Percentiles rank a stretch among this genome's conserved stretches.
Conservation (phyloP, 2,329 filamentous ascomycete species). For the Myriosclerotinia scirpicola region DNA sequence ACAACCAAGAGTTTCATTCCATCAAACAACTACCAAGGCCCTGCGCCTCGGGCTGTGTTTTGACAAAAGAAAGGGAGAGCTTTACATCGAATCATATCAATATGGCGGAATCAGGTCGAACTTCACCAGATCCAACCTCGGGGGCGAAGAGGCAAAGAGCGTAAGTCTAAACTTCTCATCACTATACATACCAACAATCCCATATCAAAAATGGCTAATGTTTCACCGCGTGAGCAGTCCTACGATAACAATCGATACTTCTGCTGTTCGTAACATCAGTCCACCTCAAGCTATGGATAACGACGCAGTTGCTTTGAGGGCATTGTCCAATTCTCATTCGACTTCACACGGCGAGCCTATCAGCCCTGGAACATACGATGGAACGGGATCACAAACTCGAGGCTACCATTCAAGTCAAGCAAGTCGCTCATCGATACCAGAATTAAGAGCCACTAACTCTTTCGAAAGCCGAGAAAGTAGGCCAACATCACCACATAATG, state of each 20-base stretch:
- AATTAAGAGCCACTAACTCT: conserved; percentile 54
- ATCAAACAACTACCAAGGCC: conserved; percentile 33
- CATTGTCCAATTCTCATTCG: conserved; percentile 42
- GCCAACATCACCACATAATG: conserved; percentile 66
- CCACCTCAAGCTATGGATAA: conserved; percentile 38
- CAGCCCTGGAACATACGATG: conserved; percentile 42
- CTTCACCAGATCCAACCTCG: conserved; percentile 33
- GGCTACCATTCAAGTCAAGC: conserved; percentile 35
- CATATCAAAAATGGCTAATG: conserved; percentile 17
- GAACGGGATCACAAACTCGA: conserved; percentile 30
- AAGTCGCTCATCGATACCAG: conserved; percentile 42
- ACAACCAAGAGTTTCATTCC: conserved; percentile 24
- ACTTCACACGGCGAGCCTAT: conserved; percentile 40
- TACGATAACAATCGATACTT: conserved; percentile 58
- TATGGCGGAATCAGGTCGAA: conserved; percentile 33
- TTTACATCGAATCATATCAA: conserved; percentile 18
- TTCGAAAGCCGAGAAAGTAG: conserved; percentile 62
- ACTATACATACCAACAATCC: conserved; percentile 31
- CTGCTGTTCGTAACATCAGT: conserved; percentile 47
- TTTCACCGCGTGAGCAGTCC: conserved; percentile 40
- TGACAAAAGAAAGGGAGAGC: conserved; percentile 28
- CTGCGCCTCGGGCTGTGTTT: conserved; percentile 36
- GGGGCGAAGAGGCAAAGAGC: conserved; percentile 40
- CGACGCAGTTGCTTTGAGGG: conserved; percentile 41
- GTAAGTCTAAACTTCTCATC: conserved; percentile 33